Evolutionary conservation across 148 eudicot genomes (phyloP).

Genomic region (Chenopodium album): DNA sequence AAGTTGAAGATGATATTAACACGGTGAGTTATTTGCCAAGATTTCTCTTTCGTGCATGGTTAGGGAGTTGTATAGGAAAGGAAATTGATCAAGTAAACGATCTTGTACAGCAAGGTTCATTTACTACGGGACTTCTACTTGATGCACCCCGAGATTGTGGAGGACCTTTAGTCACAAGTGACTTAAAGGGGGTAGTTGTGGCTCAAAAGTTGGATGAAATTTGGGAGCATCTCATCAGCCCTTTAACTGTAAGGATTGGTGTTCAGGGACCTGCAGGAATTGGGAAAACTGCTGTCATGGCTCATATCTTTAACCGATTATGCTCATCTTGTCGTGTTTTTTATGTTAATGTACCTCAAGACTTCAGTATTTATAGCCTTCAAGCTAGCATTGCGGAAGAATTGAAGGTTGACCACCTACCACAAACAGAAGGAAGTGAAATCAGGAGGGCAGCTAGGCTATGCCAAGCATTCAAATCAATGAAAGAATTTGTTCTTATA

Average conservation of each 20-base stretch:
- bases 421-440: slow-evolving; percentile 15
- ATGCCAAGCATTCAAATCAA: not conserved
- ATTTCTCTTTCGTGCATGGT: slow-evolving; percentile 23
- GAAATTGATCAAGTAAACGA: slow-evolving; percentile 9
- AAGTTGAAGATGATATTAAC: slow-evolving; percentile 6
- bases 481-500: slow-evolving; percentile 19
- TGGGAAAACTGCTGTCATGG: slow-evolving; percentile 31
- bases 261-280: slow-evolving; percentile 29
- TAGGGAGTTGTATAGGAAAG: slow-evolving; percentile 22
- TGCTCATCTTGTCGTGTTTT: slow-evolving; percentile 1
- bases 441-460: slow-evolving; percentile 20
- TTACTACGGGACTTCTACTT: slow-evolving; percentile 25
- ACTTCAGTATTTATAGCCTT: slow-evolving; percentile 2
- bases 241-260: slow-evolving; percentile 13
- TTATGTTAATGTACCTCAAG: slow-evolving; percentile 24
- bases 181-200: slow-evolving; percentile 8
- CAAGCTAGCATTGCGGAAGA: slow-evolving; percentile 25
- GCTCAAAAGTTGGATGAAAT: slow-evolving; percentile 15
- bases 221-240: not conserved
- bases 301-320: slow-evolving; percentile 18
- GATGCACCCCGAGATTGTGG: slow-evolving; percentile 14
- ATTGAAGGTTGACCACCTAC: slow-evolving; percentile 3
- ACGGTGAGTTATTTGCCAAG: slow-evolving; percentile 6
- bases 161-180: slow-evolving; percentile 14
- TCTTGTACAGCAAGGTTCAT: slow-evolving; percentile 19